A percentile compares a stretch with the other conserved stretches of the same genome.
These are phyloP conservation scores for Linum trigynum DNA, from an alignment of 345 rosid genomes.

Conservation along the genomic window DNA sequence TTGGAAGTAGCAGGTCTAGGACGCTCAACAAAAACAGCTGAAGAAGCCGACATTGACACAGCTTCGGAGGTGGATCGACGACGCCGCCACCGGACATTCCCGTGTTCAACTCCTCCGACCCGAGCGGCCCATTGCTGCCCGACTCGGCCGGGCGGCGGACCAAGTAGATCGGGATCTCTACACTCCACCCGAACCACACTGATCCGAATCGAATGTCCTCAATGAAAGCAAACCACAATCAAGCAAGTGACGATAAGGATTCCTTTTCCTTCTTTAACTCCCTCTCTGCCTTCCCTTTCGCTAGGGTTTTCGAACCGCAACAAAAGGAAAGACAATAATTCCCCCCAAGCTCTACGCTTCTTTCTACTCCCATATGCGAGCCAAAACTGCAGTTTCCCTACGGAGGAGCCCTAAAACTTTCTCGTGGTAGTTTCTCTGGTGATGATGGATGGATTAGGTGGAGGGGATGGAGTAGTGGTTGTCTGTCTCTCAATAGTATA, in stretches of 20 bases:
- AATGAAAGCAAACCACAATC: not conserved
- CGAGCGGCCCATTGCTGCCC: not conserved
- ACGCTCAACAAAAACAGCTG: not conserved
- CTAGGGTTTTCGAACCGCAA: not conserved
- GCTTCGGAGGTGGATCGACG: not conserved
- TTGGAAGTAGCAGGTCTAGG: constrained; percentile 4
- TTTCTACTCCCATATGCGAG: not conserved
- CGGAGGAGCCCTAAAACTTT: not conserved
- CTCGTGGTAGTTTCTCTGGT: not conserved
- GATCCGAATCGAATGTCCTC: not conserved
- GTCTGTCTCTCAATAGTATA: not conserved
- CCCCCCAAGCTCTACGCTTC: no score
- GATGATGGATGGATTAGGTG: not conserved
- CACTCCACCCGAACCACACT: not conserved
- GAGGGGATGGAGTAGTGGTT: not conserved
- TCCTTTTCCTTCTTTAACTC: not conserved
- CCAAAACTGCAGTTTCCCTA: not conserved
- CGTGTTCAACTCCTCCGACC: not conserved
- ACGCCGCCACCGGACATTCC: not conserved
- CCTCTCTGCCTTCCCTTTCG: not conserved
- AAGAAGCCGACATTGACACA: not conserved
- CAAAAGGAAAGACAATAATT: not conserved
- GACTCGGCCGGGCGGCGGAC: not conserved
- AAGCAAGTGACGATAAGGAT: not conserved
- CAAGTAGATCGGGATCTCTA: not conserved